A percentile compares a stretch with the other conserved stretches of the same genome.
phyloP scores from a whole-genome alignment of 139 green algal genomes.

The Parachlorella kessleri region DNA sequence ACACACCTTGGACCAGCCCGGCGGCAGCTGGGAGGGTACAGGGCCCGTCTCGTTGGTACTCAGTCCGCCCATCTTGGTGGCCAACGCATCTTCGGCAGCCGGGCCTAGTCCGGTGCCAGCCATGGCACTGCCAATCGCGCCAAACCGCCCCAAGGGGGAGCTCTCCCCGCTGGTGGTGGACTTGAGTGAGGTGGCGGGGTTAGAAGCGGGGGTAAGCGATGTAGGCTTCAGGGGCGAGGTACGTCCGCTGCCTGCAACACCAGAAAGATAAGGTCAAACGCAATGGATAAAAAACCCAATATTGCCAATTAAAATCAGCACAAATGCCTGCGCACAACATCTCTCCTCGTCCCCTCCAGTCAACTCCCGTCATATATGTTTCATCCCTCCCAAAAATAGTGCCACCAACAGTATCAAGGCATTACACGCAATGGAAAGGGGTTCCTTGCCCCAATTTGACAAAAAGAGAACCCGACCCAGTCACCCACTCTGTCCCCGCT shows the following conservation, averaged over 20 bases:
- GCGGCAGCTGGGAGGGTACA: background rate
- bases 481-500: no score
- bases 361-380: background rate
- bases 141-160: constrained; percentile 34
- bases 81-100: constrained; percentile 23
- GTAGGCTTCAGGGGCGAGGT: constrained; percentile 1
- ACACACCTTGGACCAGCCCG: constrained; percentile 25
- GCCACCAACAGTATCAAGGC: background rate
- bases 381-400: no score
- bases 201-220: constrained; percentile 11
- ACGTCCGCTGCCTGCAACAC: constrained; percentile 15
- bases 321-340: no score
- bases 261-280: background rate
- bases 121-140: constrained; percentile 22
- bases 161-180: constrained; percentile 9
- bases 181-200: constrained; percentile 10
- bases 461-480: background rate
- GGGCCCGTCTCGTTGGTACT: constrained; percentile 3
- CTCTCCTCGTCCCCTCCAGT: background rate
- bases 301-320: no score
- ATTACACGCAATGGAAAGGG: background rate
- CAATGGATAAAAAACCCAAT: background rate
- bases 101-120: constrained; percentile 7
- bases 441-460: background rate
- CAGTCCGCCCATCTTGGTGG: constrained; percentile 6